Evolutionary conservation across 2,329 filamentous ascomycete species (phyloP), one percentile per base, ranked within the genome.

Genomic region (Xylariaceae sp.): DNA sequence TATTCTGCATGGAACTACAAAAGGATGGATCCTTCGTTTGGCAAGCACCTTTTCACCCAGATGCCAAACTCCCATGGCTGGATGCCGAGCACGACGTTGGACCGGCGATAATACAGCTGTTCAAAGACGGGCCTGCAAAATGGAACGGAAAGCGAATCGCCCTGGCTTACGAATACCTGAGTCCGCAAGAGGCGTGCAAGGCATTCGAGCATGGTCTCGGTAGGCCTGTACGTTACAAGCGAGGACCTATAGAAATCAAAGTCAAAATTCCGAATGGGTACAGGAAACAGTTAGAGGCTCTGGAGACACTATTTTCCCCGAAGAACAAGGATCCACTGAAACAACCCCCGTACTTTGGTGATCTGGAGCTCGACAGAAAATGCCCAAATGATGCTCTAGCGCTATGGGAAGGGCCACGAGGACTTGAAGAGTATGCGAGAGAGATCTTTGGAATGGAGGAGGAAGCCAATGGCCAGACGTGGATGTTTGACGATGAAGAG

Each of bases 71-170:
- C 35, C 94, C 94, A 0, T 99, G 92, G 90, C 75, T 99, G 36
- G 94, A 99, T 64, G 90, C 91, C 5, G 94, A 97, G 69, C 92
- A 97, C 64, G 94, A 99, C 62, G 86, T 96, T 39, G 94, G 94
- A 4, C 90, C 94, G 1, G 89, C 92, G 2, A 82, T 97, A 42
- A 75, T 96, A 48, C 92, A 97, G 66, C 85, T 97, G 48, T 92
- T 97, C 77, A 97, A 96, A 70, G 91, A 97, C 66, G 92, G 92
- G 1, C 80, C 88, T 5, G 76, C 79, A 57, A 90, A 89, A 68
- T 97, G 92, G 91, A 85, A 86, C n/a, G 76, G 75, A 45, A 74
- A 78, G 62, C 75, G 91, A 51, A 89, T 97, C 54, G 89, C 91
- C 14, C 77, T 97, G 42, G 90, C 92, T 4, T 97, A 95, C 67